Percentiles rank a stretch among this genome's conserved stretches.
These are phyloP conservation scores for Colletotrichum gloeosporioides DNA, from an alignment of 2,329 filamentous ascomycete species.

Conservation along the genomic window DNA sequence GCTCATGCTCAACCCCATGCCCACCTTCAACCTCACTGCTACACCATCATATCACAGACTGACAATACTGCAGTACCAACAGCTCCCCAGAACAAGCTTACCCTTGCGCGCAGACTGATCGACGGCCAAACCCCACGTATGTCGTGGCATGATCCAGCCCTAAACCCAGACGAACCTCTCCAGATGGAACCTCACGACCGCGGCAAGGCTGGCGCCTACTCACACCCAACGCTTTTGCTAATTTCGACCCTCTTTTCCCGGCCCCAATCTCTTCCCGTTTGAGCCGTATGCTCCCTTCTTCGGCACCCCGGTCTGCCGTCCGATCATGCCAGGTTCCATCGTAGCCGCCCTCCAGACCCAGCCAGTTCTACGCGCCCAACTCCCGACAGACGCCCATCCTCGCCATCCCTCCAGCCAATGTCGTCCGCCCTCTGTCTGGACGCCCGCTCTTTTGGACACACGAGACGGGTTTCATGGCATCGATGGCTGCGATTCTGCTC, in stretches of 20 bases:
- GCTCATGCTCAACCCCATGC: background rate
- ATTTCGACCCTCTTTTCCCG: conserved; percentile 31
- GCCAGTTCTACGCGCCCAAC: conserved; percentile 49
- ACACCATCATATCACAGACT: background rate
- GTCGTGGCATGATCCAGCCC: conserved; percentile 10
- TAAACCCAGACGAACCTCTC: background rate
- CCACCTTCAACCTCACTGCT: background rate
- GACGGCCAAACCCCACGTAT: background rate
- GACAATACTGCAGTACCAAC: background rate
- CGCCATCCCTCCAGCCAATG: conserved; percentile 53
- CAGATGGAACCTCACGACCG: background rate
- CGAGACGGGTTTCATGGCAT: conserved; percentile 56
- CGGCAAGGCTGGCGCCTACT: conserved; percentile 39
- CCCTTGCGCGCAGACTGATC: background rate
- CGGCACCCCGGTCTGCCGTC: conserved; percentile 14
- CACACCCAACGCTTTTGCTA: conserved; percentile 33
- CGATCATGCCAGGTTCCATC: conserved; percentile 13
- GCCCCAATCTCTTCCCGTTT: conserved; percentile 18
- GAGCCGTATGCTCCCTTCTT: conserved; percentile 4
- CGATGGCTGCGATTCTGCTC: conserved; percentile 28
- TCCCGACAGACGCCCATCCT: conserved; percentile 54
- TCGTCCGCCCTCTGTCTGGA: conserved; percentile 43
- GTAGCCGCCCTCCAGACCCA: conserved; percentile 27
- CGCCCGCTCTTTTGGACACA: conserved; percentile 53
- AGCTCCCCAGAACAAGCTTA: background rate